Evolutionary conservation across 108 stramenopile genomes (phyloP).

Genomic region (Mediolabrus comicus): DNA sequence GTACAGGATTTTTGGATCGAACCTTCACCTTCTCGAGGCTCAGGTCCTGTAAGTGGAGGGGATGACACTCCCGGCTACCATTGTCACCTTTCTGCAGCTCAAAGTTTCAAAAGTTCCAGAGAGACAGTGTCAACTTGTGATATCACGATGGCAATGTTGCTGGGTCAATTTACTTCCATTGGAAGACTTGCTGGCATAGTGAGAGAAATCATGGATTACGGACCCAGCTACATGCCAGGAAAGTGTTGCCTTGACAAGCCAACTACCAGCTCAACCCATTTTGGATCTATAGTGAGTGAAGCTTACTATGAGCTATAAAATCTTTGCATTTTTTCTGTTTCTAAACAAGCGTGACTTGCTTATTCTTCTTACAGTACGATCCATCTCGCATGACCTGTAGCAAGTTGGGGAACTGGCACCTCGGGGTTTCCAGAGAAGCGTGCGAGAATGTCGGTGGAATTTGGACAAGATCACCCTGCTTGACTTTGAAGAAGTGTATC

Average conservation of each 20-base stretch:
- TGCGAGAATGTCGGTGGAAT: constrained; percentile 7
- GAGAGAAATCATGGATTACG: no score
- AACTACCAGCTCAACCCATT: neutral
- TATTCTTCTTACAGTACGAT: neutral
- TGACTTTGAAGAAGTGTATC: constrained; percentile 3
- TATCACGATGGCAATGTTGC: no score
- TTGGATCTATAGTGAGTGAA: neutral
- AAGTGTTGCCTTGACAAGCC: neutral
- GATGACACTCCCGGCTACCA: no score
- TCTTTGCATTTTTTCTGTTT: neutral
- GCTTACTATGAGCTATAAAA: neutral
- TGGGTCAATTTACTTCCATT: no score
- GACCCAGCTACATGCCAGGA: no score
- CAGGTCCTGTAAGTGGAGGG: no score
- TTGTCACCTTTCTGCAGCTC: no score
- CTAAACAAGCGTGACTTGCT: neutral
- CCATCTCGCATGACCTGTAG: neutral
- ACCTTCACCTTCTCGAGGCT: no score
- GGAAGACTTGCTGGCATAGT: no score
- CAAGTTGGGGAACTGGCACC: neutral
- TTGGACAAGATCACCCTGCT: neutral
- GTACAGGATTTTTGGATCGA: no score
- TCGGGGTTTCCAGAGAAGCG: neutral
- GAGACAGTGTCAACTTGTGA: no score
- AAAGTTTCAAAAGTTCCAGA: no score